Evolutionary conservation across 768 basidiomycete genomes (phyloP).

Genomic region (Xanthoconium purpureum): DNA sequence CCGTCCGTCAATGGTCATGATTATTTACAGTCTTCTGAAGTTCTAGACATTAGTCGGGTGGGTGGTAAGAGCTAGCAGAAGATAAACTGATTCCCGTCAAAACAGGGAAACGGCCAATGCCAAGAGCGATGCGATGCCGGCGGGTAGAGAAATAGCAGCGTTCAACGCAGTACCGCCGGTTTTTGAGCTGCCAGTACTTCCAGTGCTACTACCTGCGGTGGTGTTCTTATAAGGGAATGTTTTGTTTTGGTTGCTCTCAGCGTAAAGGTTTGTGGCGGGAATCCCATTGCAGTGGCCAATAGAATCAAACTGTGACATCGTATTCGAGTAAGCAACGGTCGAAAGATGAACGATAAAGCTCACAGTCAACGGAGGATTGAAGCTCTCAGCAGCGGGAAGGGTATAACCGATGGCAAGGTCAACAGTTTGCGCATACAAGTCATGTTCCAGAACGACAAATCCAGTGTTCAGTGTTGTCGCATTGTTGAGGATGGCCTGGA

Average conservation of each 20-base stretch:
- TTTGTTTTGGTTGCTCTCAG: conserved; percentile 74
- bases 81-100: conserved; percentile 13
- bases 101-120: conserved; percentile 11
- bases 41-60: conserved; percentile 23
- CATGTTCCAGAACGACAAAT: conserved; percentile 89
- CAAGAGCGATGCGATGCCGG: conserved; percentile 11
- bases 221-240: conserved; percentile 57
- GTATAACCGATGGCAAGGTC: conserved; percentile 89
- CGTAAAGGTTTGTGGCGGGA: conserved; percentile 67
- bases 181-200: conserved; percentile 3
- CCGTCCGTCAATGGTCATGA: conserved; percentile 18
- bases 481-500: conserved; percentile 70
- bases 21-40: conserved; percentile 20
- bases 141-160: conserved; percentile 13
- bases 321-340: not conserved
- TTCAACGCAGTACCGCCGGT: conserved; percentile 11
- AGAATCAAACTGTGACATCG: conserved; percentile 51
- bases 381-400: conserved; percentile 67
- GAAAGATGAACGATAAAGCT: conserved; percentile 9
- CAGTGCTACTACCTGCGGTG: conserved; percentile 11
- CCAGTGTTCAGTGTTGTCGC: conserved; percentile 60
- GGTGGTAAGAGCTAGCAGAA: conserved; percentile 10
- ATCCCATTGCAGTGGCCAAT: conserved; percentile 76
- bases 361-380: conserved; percentile 65
- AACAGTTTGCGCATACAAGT: conserved; percentile 80